Conservation (phyloP, 2,329 filamentous ascomycete species). For the Apiospora aurea region DNA sequence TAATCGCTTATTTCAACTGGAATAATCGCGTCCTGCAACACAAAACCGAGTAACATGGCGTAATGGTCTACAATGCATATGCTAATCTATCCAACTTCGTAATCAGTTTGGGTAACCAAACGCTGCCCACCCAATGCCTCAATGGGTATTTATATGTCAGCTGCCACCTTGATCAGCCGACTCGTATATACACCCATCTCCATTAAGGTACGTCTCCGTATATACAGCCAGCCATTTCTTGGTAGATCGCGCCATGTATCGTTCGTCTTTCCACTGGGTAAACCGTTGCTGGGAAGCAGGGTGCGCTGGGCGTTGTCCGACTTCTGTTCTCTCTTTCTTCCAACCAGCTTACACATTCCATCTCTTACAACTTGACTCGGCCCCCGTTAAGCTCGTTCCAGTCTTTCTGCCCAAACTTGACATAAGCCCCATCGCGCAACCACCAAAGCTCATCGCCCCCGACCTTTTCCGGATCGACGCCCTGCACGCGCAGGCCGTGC, state of each 20-base stretch:
- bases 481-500: conserved; percentile 72
- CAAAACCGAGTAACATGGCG: not conserved
- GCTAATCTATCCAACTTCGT: not conserved
- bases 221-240: not conserved
- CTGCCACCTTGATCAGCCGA: not conserved
- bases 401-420: conserved; percentile 69
- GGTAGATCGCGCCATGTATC: not conserved
- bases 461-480: conserved; percentile 71
- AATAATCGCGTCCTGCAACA: not conserved
- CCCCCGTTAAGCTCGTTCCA: conserved; percentile 75
- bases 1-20: not conserved
- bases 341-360: not conserved
- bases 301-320: no score
- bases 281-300: not conserved
- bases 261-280: not conserved
- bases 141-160: not conserved
- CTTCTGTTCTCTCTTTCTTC: no score
- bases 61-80: not conserved
- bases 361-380: conserved; percentile 69
- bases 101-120: not conserved
- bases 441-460: conserved; percentile 63
- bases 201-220: not conserved
- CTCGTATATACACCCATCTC: not conserved
- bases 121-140: not conserved
- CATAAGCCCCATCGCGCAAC: conserved; percentile 71